phyloP scores from a whole-genome alignment of 176 grass and related monocot genomes.

The Phragmites australis region DNA sequence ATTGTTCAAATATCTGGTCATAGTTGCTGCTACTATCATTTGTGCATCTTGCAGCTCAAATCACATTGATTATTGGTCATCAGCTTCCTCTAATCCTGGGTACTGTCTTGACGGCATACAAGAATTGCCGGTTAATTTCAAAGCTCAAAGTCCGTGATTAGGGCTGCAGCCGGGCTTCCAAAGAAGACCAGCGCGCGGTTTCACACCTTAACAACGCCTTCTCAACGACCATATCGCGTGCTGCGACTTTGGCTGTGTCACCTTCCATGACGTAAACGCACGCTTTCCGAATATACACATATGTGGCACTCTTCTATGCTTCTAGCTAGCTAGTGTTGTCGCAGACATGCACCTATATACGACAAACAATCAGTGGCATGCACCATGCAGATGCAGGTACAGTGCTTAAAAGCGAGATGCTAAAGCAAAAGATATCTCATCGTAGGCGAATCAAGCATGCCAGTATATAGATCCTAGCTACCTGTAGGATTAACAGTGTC shows the following conservation, averaged over 20 bases:
- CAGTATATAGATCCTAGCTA: neutral
- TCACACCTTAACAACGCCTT: neutral
- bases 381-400: neutral
- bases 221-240: neutral
- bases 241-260: constrained; percentile 18
- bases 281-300: neutral
- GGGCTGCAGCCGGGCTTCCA: too few relatives aligned
- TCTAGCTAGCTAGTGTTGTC: neutral
- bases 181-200: too few relatives aligned
- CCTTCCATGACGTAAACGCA: constrained; percentile 12
- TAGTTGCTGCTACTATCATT: neutral
- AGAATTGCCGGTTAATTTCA: too few relatives aligned
- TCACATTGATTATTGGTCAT: neutral
- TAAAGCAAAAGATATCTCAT: constrained; percentile 12
- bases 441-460: neutral
- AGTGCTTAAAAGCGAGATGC: constrained; percentile 13
- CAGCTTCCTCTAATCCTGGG: neutral
- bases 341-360: neutral
- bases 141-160: too few relatives aligned
- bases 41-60: neutral
- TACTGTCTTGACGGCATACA: neutral
- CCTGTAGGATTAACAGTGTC: neutral
- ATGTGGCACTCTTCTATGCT: neutral
- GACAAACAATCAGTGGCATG: neutral
- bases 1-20: neutral